Conservation (phyloP, 768 basidiomycete genomes). For the Hericium alpestre region DNA sequence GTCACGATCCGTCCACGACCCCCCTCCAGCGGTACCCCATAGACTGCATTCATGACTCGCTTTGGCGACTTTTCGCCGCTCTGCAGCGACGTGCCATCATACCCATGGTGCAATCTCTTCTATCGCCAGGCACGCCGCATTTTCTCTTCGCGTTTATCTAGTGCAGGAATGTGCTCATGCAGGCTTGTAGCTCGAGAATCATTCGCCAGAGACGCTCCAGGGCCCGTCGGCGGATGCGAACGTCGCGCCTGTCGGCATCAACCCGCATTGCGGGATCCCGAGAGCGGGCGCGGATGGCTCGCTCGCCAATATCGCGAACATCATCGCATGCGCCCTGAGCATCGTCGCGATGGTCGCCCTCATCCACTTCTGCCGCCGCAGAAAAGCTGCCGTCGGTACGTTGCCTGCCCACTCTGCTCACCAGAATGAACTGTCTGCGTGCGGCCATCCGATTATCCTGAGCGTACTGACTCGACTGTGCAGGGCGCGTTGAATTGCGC, state of each 20-base stretch:
- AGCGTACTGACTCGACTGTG: neutral
- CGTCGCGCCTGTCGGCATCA: slow-evolving; percentile 72
- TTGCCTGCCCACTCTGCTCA: neutral
- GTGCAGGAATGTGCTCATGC: slow-evolving; percentile 1
- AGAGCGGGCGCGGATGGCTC: slow-evolving; percentile 45
- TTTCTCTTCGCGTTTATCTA: slow-evolving; percentile 7
- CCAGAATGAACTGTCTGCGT: neutral
- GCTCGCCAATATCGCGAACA: slow-evolving; percentile 79
- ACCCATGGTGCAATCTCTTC: slow-evolving; percentile 93
- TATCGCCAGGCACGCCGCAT: slow-evolving; percentile 59
- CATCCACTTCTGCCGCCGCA: slow-evolving; percentile 43
- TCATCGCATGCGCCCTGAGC: slow-evolving; percentile 69
- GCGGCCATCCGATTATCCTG: neutral
- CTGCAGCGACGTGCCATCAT: slow-evolving; percentile 62
- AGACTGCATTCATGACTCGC: slow-evolving; percentile 30
- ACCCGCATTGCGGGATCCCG: slow-evolving; percentile 70
- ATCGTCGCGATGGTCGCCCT: slow-evolving; percentile 50
- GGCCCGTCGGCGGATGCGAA: slow-evolving; percentile 33
- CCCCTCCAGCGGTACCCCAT: neutral
- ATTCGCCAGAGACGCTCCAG: slow-evolving; percentile 22
- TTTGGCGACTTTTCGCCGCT: slow-evolving; percentile 69
- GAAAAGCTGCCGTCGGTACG: slow-evolving; percentile 82
- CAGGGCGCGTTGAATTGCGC: slow-evolving; percentile 64
- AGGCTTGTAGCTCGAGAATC: slow-evolving; percentile 21
- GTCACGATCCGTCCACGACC: neutral